Percentiles rank a stretch among this genome's conserved stretches.
Conservation (phyloP, 2,329 filamentous ascomycete genomes). For the Diaporthe citriasiana region DNA sequence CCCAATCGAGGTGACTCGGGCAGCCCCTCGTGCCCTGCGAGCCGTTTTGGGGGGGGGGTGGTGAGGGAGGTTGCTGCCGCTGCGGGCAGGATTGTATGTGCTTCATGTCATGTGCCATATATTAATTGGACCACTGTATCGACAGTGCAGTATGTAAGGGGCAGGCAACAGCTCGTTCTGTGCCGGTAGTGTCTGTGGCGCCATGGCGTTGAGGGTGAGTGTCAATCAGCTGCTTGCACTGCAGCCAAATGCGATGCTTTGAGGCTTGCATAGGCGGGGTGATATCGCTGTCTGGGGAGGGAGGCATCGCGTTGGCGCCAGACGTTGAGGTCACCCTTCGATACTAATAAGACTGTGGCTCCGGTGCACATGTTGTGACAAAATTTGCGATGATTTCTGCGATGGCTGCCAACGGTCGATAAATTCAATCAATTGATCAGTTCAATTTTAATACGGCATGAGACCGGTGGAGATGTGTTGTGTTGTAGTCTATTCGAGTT, state of each 20-base stretch:
- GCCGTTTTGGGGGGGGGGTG: conserved; percentile 1
- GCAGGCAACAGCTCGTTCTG: conserved; percentile 2
- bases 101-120: conserved; percentile 22
- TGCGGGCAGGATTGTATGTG: not conserved
- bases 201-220: not conserved
- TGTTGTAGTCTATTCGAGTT: not conserved
- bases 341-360: not conserved
- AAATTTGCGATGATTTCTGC: conserved; percentile 1
- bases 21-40: not conserved
- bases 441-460: not conserved
- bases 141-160: conserved; percentile 18
- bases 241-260: conserved; percentile 9
- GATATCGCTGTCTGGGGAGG: conserved; percentile 12
- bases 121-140: conserved; percentile 16
- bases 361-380: not conserved
- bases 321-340: conserved; percentile 8
- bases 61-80: no score
- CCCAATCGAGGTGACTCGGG: conserved; percentile 1
- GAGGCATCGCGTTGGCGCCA: conserved; percentile 5
- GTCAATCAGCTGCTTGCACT: conserved; percentile 1
- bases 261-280: conserved; percentile 19
- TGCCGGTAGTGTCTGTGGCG: not conserved
- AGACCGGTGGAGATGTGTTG: not conserved
- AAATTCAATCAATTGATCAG: conserved; percentile 28
- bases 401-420: conserved; percentile 11